phyloP scores from a whole-genome alignment of 345 rosid genomes.

The Lagerstroemia speciosa region DNA sequence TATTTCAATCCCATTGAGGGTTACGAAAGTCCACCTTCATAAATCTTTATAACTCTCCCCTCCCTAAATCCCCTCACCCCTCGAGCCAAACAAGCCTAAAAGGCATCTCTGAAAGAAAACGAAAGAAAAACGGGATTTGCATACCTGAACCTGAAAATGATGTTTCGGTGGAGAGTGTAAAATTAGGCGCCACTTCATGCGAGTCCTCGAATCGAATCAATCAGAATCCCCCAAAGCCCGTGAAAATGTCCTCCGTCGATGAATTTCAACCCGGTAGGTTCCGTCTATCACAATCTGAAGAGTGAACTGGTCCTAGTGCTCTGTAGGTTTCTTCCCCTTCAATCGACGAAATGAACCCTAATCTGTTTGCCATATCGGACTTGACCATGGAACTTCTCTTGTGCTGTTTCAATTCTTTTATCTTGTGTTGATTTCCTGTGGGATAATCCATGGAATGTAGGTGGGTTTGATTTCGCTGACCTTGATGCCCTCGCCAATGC shows the following conservation, averaged over 20 bases:
- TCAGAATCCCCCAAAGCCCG: not conserved
- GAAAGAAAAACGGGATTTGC: no score
- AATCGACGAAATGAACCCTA: not conserved
- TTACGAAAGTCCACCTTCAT: no score
- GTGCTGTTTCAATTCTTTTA: not conserved
- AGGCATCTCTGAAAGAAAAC: no score
- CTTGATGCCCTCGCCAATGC: slow-evolving; percentile 71
- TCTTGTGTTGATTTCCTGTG: not conserved
- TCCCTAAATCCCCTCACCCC: no score
- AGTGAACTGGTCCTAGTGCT: not conserved
- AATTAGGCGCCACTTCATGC: no score
- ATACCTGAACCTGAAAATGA: no score
- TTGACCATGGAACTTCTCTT: not conserved
- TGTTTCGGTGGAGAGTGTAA: no score
- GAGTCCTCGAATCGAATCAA: not conserved
- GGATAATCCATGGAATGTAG: not conserved
- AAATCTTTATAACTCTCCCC: no score
- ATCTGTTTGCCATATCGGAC: not conserved
- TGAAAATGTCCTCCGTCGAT: slow-evolving; percentile 34
- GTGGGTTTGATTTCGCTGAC: slow-evolving; percentile 28
- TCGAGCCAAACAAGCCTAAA: no score
- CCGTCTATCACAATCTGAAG: not conserved
- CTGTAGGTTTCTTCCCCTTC: not conserved
- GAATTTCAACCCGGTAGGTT: slow-evolving; percentile 41
- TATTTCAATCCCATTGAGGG: no score